These are phyloP conservation scores for Pelargonium citronellum DNA, from an alignment of 441 rosid genomes.

Conservation along the genomic window DNA sequence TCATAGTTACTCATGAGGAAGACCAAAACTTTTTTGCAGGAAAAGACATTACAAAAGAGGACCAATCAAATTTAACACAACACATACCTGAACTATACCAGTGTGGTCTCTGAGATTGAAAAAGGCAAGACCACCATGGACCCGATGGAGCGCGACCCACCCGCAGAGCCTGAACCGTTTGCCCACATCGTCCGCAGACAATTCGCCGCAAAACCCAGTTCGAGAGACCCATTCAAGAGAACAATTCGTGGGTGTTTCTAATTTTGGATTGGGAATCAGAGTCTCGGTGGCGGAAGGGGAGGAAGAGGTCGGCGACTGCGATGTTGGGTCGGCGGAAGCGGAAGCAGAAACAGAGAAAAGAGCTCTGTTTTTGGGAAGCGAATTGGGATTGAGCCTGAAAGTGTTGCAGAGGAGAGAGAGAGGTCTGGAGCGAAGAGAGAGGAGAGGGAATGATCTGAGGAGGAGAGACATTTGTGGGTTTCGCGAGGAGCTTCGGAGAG, in stretches of 20 bases:
- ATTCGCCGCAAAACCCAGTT: conserved; percentile 54
- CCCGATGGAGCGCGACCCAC: conserved; percentile 89
- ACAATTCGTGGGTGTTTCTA: conserved; percentile 22
- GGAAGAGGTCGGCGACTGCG: conserved; percentile 11
- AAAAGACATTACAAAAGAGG: conserved; percentile 7
- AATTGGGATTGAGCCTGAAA: neutral
- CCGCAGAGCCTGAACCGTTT: conserved; percentile 79
- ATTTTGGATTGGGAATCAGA: conserved; percentile 12
- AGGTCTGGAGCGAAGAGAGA: neutral
- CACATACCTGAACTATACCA: conserved; percentile 78
- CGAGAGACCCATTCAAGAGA: conserved; percentile 76
- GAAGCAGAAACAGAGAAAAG: conserved; percentile 31
- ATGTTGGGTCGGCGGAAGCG: conserved; percentile 11
- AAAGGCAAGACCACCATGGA: conserved; percentile 86
- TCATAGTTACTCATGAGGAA: neutral
- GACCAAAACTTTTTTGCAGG: neutral
- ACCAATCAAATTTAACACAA: neutral
- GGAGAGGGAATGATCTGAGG: neutral
- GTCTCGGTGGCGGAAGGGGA: conserved; percentile 23
- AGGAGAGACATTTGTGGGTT: conserved; percentile 3
- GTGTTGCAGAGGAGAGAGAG: conserved; percentile 2
- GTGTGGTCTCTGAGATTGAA: conserved; percentile 92
- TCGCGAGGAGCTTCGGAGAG: neutral
- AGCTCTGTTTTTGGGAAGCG: conserved; percentile 10
- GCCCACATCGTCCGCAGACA: conserved; percentile 59